Evolutionary conservation across 2,329 filamentous ascomycete genomes (phyloP).

Genomic region (Fusarium subtropicale): DNA sequence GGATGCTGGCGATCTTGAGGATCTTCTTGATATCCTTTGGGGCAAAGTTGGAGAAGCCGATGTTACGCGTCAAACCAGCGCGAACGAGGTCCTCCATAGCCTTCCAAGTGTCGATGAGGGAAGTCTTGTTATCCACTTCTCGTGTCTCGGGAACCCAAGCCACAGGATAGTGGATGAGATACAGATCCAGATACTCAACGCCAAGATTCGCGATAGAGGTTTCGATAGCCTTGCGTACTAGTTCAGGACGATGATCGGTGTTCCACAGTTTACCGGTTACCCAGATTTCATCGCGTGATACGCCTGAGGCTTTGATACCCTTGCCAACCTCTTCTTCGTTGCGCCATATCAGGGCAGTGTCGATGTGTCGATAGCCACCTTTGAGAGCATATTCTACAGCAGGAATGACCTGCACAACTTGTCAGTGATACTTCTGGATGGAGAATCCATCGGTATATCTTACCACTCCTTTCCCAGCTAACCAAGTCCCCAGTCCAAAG

Average conservation of each 20-base stretch:
- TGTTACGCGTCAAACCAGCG: conserved; percentile 42
- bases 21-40: conserved; percentile 61
- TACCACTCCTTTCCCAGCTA: conserved; percentile 35
- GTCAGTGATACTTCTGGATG: neutral
- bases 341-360: conserved; percentile 70
- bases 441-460: neutral
- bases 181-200: conserved; percentile 50
- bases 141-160: conserved; percentile 41
- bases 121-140: conserved; percentile 34
- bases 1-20: conserved; percentile 49
- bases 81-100: conserved; percentile 48
- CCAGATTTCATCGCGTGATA: conserved; percentile 48
- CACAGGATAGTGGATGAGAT: conserved; percentile 48
- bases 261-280: conserved; percentile 52
- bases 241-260: conserved; percentile 48
- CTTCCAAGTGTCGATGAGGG: conserved; percentile 49
- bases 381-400: conserved; percentile 67
- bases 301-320: conserved; percentile 53
- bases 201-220: conserved; percentile 49
- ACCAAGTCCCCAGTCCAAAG: conserved; percentile 54
- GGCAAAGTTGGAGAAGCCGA: conserved; percentile 69
- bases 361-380: conserved; percentile 67
- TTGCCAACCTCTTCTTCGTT: conserved; percentile 65
- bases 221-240: conserved; percentile 47
- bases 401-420: conserved; percentile 24